Percentiles rank a stretch among this genome's conserved stretches.
phyloP scores from a whole-genome alignment of 176 grass and related monocot genomes.

The Eragrostis nindensis region DNA sequence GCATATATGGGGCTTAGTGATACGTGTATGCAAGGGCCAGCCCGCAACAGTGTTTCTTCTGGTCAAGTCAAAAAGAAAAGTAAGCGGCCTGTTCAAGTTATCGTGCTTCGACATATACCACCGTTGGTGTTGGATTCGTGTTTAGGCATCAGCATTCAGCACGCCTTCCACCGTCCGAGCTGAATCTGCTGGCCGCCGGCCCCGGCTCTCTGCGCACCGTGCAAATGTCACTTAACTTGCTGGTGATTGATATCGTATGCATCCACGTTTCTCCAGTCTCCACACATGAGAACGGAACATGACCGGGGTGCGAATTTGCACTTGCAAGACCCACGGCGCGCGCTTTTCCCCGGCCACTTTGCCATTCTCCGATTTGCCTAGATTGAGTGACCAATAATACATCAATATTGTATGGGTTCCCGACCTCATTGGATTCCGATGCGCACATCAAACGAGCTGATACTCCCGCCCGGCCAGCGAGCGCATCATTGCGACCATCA shows the following conservation, averaged over 20 bases:
- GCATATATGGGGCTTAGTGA: not conserved
- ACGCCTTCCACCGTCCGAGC: not conserved
- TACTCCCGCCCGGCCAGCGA: not conserved
- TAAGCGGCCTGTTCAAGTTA: not conserved
- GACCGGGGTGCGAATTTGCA: not conserved
- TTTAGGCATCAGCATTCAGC: not conserved
- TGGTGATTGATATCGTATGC: not conserved
- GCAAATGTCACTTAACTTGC: too few relatives aligned
- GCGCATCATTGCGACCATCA: slow-evolving; percentile 24
- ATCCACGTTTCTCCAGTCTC: not conserved
- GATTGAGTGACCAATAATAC: slow-evolving; percentile 52
- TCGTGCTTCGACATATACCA: not conserved
- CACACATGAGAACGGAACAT: not conserved
- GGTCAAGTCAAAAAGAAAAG: not conserved
- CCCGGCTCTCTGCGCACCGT: not conserved
- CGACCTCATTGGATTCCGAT: slow-evolving; percentile 24
- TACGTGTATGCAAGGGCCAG: too few relatives aligned
- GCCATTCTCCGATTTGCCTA: slow-evolving; percentile 37
- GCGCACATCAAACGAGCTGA: slow-evolving; percentile 24
- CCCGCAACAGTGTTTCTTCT: not conserved
- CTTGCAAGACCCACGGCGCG: not conserved
- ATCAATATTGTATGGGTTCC: slow-evolving; percentile 42
- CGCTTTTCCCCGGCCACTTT: slow-evolving; percentile 27
- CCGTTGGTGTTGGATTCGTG: too few relatives aligned
- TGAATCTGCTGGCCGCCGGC: not conserved